Evolutionary conservation across 331 rosid species (phyloP).

Genomic region (Erythrophleum ivorense): DNA sequence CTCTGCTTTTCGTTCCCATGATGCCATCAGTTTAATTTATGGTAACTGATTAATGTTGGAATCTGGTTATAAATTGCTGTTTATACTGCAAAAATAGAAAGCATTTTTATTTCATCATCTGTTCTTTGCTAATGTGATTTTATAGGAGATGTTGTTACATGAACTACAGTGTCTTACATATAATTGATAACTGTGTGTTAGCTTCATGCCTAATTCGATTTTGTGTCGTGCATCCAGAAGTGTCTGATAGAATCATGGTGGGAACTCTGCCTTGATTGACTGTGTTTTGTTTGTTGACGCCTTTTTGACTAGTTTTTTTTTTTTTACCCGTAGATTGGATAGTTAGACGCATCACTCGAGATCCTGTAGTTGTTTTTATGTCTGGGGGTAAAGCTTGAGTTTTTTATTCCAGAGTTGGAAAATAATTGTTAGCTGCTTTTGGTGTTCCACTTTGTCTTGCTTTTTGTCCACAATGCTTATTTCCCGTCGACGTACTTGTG

Average conservation of each 20-base stretch:
- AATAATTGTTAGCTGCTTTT: not conserved
- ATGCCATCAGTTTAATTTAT: too few relatives aligned
- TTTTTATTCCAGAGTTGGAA: not conserved
- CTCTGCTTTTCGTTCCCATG: too few relatives aligned
- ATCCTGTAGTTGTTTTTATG: not conserved
- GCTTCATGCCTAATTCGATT: not conserved
- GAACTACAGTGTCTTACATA: too few relatives aligned
- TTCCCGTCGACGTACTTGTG: constrained; percentile 11
- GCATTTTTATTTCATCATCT: too few relatives aligned
- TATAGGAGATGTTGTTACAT: too few relatives aligned
- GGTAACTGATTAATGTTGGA: too few relatives aligned
- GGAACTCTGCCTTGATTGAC: not conserved
- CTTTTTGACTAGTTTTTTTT: not conserved
- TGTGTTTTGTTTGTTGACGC: too few relatives aligned
- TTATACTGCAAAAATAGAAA: too few relatives aligned
- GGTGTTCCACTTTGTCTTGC: not conserved
- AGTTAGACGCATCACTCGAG: not conserved
- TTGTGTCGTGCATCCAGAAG: not conserved
- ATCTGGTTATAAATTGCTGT: too few relatives aligned
- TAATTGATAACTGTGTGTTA: too few relatives aligned
- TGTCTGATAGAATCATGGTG: not conserved
- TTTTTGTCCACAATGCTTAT: constrained; percentile 26
- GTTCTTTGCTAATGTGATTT: too few relatives aligned
- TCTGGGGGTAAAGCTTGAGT: not conserved
- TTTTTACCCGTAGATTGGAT: not conserved